Evolutionary conservation across 208 protist species (phyloP), one percentile per base, ranked within the genome.

Genomic region (Tritrichomonas musculus): DNA sequence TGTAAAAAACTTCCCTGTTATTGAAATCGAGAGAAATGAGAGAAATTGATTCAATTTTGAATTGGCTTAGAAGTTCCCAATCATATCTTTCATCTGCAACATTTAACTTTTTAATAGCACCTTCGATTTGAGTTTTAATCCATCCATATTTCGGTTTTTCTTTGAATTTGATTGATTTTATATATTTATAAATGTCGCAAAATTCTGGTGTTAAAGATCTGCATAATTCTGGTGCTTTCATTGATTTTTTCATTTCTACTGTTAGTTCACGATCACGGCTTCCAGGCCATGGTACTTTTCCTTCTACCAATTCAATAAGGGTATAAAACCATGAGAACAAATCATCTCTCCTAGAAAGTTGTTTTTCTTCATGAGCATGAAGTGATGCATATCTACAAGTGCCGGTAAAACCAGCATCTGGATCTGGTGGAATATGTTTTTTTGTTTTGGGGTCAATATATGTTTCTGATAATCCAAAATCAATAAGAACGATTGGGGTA

Each of bases 261-360:
- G 47, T 88, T 22, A 27, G 20, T n/a, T 53, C 77, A 5, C 47
- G 4, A 57, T 88, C 77, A 11, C 27, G 53, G 20, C 47, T 53
- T 4, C 47, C 47, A 9, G 41, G 47, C 77, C 77, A 88, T 57
- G 77, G 77, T 39, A 88, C 47, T 8, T 20, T 22, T 39, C 77
- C 47, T 50, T 88, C 47, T 39, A 33, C 47, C 17, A 88, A 27
- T 39, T 88, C 77, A 55, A 88, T 88, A 2, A 88, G 17, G 0
- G 77, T 57, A 39, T 88, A 88, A 30, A 88, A 88, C 77, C 77
- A 88, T 25, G 77, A 88, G 5, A 53, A 27, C 47, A 88, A 53
- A 57, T 88, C 77, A 88, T 88, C 77, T 39, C 77, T 41, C 9
- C 47, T 25, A n/a, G 77, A 88, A 4, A 41, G 47, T 39, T 57